Percentiles rank a stretch among this genome's conserved stretches.
phyloP scores from a whole-genome alignment of 192 early-diverging fungal species.

The Coemansia reversa region DNA sequence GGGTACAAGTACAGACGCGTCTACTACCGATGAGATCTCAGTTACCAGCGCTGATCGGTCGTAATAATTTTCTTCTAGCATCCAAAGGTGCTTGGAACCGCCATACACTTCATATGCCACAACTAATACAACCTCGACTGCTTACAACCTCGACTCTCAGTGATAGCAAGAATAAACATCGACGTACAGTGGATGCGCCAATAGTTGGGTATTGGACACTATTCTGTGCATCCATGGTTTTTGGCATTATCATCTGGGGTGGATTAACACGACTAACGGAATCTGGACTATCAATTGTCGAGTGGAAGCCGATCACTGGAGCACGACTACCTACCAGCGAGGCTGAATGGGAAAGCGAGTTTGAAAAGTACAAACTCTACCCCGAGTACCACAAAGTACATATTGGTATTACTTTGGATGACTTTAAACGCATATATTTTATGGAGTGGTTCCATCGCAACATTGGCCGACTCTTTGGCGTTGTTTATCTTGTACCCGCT shows the following conservation, averaged over 20 bases:
- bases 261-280: conserved; percentile 97
- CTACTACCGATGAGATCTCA: background rate
- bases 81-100: background rate
- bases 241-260: conserved; percentile 91
- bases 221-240: conserved; percentile 82
- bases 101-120: conserved; percentile 1
- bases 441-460: conserved; percentile 98
- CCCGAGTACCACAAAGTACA: conserved; percentile 97
- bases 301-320: conserved; percentile 95
- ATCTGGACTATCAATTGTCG: conserved; percentile 91
- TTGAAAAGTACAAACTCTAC: conserved; percentile 97
- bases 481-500: conserved; percentile 82
- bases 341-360: conserved; percentile 88
- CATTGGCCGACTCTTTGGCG: conserved; percentile 88
- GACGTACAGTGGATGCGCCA: conserved; percentile 38
- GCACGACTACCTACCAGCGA: conserved; percentile 86
- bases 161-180: too few relatives aligned
- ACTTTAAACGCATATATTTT: conserved; percentile 98
- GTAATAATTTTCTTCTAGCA: conserved; percentile 17
- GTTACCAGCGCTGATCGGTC: conserved; percentile 17
- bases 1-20: too few relatives aligned
- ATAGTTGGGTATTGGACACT: conserved; percentile 96
- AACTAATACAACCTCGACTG: background rate
- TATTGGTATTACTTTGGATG: conserved; percentile 79
- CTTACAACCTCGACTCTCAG: background rate